Conservation (phyloP, 495 filamentous ascomycete species). For the Hypoxylon intermedium region DNA sequence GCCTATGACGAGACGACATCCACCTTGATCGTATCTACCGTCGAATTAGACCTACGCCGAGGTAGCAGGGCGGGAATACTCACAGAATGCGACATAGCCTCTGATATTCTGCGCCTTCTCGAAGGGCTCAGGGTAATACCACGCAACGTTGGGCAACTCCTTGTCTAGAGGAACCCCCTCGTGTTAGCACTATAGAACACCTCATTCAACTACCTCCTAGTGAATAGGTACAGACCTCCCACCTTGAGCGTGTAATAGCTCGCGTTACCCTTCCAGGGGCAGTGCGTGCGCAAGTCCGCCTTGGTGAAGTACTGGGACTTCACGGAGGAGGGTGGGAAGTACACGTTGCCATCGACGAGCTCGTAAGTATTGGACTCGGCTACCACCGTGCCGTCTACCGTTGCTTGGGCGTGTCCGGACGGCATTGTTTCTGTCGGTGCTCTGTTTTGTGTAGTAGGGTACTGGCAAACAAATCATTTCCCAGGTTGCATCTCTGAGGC, state of each 20-base stretch:
- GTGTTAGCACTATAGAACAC: slow-evolving; percentile 1
- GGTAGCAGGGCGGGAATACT: slow-evolving; percentile 37
- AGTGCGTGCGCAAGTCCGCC: slow-evolving; percentile 55
- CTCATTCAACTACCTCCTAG: not conserved
- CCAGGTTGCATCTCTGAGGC: too few species aligned
- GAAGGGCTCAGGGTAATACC: slow-evolving; percentile 70
- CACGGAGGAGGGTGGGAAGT: slow-evolving; percentile 61
- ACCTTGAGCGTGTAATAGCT: slow-evolving; percentile 70
- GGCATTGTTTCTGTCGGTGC: slow-evolving; percentile 22
- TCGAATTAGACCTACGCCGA: slow-evolving; percentile 10
- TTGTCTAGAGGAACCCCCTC: slow-evolving; percentile 49
- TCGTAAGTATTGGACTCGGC: slow-evolving; percentile 69
- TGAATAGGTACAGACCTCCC: slow-evolving; percentile 52
- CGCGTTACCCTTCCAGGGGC: slow-evolving; percentile 74
- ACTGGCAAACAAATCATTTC: too few species aligned
- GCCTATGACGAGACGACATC: slow-evolving; percentile 39
- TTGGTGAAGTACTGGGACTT: slow-evolving; percentile 50
- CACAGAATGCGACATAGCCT: slow-evolving; percentile 72
- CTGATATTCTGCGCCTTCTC: slow-evolving; percentile 65
- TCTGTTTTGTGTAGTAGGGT: slow-evolving; percentile 4
- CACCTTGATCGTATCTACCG: slow-evolving; percentile 54
- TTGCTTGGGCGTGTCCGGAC: slow-evolving; percentile 61
- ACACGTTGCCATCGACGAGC: slow-evolving; percentile 75
- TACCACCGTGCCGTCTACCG: slow-evolving; percentile 62
- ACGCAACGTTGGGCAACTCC: slow-evolving; percentile 66